Base-by-base conservation (phyloP, 106 monocot genomes). In the Dendrobium officinale region DNA sequence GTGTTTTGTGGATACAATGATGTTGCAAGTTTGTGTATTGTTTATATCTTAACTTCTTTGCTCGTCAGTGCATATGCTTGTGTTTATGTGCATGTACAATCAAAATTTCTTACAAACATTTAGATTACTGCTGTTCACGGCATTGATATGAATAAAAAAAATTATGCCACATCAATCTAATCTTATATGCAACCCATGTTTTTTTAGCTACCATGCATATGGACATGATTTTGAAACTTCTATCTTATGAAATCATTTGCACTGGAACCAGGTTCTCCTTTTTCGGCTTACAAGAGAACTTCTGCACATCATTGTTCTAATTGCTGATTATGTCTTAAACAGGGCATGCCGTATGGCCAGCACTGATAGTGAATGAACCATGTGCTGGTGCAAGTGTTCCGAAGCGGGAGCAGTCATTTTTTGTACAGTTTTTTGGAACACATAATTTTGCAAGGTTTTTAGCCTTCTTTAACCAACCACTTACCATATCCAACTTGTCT, bases 321-420 rank as follows among this genome's bases (percentile, higher is more conserved):
- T 56, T 9, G 10, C 40, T 78, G 55, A 41, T 58, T 17, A 4
- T 51, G 22, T 78, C 76, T 84, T 87, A 48, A 67, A 88, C 85
- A 99, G 98, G 98, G 75, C 88, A 95, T 95, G 86, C 98, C n/a
- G 90, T 90, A 87, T 99, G 98, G 98, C 98, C 98, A 48, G 98
- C 95, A 41, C 82, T 99, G 56, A 81, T 99, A 75, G 84, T 94
- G 18, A 79, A 90, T 87, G 98, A 99, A 87, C 84, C 91, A 61
- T 44, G 80, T 83, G 22, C 90, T 83, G 76, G 81, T 56, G 85
- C 84, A 72, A 84, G 77, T 22, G 81, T 77, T 9, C 79, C 87
- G 77, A 93, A 95, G 87, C 78, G 73, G 49, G 85, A 94, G 44
- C 86, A 85, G 84, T 88, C 87, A 40, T 80, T 99, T 85, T 76